Conservation (phyloP, 129 eudicot genomes). For the Cynara cardunculus region DNA sequence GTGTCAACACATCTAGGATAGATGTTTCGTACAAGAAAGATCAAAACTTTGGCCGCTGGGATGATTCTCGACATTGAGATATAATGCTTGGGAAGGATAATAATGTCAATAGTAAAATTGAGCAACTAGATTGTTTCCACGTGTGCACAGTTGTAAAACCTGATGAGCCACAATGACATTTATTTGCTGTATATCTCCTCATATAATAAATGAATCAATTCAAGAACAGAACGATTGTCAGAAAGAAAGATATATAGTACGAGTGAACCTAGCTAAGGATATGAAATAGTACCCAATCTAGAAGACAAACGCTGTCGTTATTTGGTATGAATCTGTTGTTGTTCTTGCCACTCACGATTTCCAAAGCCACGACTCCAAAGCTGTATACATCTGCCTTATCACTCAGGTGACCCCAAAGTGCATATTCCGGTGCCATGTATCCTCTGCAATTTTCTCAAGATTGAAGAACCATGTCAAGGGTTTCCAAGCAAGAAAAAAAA, state of each 20-base stretch:
- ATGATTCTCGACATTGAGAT: too few relatives aligned
- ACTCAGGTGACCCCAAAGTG: constrained; percentile 49
- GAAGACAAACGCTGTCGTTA: constrained; percentile 42
- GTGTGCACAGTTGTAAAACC: too few relatives aligned
- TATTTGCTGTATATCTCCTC: too few relatives aligned
- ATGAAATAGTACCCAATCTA: constrained; percentile 39
- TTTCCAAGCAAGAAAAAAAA: background rate
- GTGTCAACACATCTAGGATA: too few relatives aligned
- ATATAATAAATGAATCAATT: too few relatives aligned
- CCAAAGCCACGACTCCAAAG: constrained; percentile 48
- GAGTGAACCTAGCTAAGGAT: background rate
- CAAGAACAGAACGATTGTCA: background rate
- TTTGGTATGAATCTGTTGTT: constrained; percentile 36
- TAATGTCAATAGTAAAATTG: too few relatives aligned
- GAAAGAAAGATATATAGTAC: background rate
- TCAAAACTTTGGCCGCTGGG: too few relatives aligned
- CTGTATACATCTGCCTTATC: constrained; percentile 53
- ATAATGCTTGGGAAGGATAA: too few relatives aligned
- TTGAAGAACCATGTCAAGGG: background rate
- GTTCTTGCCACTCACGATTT: constrained; percentile 44
- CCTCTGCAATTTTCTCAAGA: constrained; percentile 25
- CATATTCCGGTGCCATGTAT: constrained; percentile 55
- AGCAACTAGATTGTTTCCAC: too few relatives aligned
- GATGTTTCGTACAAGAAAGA: too few relatives aligned
- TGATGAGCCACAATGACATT: too few relatives aligned